Evolutionary conservation across 352 stramenopile species (phyloP), one percentile per base, ranked within the genome.

Genomic region (Saprolegnia parasitica): DNA sequence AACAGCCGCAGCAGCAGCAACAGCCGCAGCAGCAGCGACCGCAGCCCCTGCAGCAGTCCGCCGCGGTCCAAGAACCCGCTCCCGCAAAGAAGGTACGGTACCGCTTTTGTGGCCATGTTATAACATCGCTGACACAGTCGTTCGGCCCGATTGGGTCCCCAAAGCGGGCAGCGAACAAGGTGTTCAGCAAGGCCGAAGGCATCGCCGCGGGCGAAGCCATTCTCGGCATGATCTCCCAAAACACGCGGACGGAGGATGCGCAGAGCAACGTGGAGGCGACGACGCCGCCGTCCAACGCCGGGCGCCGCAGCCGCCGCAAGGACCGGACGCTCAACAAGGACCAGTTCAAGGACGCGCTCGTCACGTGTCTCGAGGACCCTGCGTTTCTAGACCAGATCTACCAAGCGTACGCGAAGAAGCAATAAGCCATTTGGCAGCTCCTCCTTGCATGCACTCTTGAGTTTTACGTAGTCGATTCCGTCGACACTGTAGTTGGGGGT

Each of bases 351-450:
- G 82, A 93, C 74, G 88, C 86, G 65, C 76, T 95, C 46, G 86
- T 95, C 64, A 71, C 77, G 49, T 74, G 92, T 68, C 71, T 95
- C 65, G 84, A 95, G 65, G 86, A 95, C 72, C 71, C 81, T 58
- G 77, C 86, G 74, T 95, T 95, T 76, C 90, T 95, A 67, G 83
- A 95, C 70, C 84, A 93, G 78, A 90, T 95, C 70, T 93, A 95
- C 77, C 82, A 91, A 72, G 84, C 84, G 67, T 95, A 92, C 73
- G 78, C 90, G 62, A 77, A 77, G 66, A 84, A 86, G 67, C 76
- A 49, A n/a, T 49, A n/a, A 49, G 18, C 42, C 18, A n/a, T 49
- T 15, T 49, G 13, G 5, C 5, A 35, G 29, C 29, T 2, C 29
- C 29, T 35, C 29, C 29, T 35, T 5, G 29, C 5, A 5, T 35